Percentiles rank a stretch among this genome's conserved stretches.
Conservation (phyloP, 805 yeast species). For the Candida methanosorbosa region DNA sequence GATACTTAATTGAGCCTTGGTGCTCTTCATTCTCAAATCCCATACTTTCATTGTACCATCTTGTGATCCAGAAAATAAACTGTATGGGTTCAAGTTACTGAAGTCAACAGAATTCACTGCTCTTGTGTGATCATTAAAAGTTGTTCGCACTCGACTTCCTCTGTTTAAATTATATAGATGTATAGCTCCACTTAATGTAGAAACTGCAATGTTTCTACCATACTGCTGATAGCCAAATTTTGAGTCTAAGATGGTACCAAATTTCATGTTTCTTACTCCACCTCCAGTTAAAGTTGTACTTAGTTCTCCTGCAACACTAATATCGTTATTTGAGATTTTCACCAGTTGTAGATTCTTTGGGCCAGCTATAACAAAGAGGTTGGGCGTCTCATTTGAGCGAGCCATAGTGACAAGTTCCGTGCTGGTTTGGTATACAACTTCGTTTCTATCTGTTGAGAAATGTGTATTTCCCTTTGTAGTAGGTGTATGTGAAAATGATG, state of each 20-base stretch:
- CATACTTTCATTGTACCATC: slow-evolving; percentile 72
- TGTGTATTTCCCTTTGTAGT: slow-evolving; percentile 11
- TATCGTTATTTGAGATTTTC: slow-evolving; percentile 23
- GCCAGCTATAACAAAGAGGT: slow-evolving; percentile 32
- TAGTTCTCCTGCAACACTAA: slow-evolving; percentile 26
- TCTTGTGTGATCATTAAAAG: slow-evolving; percentile 33
- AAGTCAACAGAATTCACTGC: slow-evolving; percentile 39
- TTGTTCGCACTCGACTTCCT: slow-evolving; percentile 19
- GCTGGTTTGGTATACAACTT: slow-evolving; percentile 20
- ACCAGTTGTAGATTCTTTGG: slow-evolving; percentile 31
- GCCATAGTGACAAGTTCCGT: slow-evolving; percentile 27
- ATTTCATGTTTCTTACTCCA: slow-evolving; percentile 23
- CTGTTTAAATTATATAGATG: slow-evolving; percentile 22
- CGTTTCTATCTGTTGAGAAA: slow-evolving; percentile 11
- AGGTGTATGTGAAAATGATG: slow-evolving; percentile 6
- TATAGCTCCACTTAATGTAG: slow-evolving; percentile 40
- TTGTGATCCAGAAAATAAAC: slow-evolving; percentile 59
- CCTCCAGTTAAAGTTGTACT: slow-evolving; percentile 14
- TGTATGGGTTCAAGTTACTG: slow-evolving; percentile 28
- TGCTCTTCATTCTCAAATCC: slow-evolving; percentile 49
- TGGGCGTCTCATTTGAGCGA: slow-evolving; percentile 24
- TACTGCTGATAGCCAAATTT: slow-evolving; percentile 32
- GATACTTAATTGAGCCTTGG: slow-evolving; percentile 42
- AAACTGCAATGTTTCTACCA: slow-evolving; percentile 32
- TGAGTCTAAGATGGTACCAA: slow-evolving; percentile 34